Evolutionary conservation across 192 early-diverging fungal species (phyloP), one percentile per base, ranked within the genome.

Genomic region (Podila epigama): DNA sequence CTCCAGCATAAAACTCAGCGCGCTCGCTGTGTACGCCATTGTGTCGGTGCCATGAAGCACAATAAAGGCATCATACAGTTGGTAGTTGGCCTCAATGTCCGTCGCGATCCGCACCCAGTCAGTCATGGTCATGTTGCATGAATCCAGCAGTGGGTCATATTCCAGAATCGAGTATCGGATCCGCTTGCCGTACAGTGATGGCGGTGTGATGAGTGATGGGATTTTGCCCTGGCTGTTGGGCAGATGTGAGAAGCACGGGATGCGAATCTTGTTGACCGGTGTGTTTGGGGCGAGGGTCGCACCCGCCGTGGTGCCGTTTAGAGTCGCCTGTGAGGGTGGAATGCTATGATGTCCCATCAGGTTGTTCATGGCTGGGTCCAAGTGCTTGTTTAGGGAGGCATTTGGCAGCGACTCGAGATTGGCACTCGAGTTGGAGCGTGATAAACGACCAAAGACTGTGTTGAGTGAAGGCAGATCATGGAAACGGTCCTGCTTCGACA

Each of bases 101-200:
- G 90, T 93, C 4, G 95, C 95, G 36, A 99, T 97, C 66, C 95
- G 88, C 51, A 95, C 89, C 98, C 98, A 99, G 79, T 99, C 97
- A 55, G 53, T 71, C 68, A 94, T 93, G 25, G 89, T 91, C 89
- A 98, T 97, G 63, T 97, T 96, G 73, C 92, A 93, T 13, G 96
- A 98, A 70, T 99, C 98, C 41, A 99, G 81, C 51, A 99, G 81
- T 6, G 95, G 95, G 10, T 93, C 92, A 64, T 99, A 99, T 82
- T 99, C 98, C 13, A 96, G 81, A 68, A 98, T 90, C 11, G 95
- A 96, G 85, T 98, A 99, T 62, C 87, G 88, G 68, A 94, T 96
- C 6, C 96, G 86, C 72, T 97, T 96, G 13, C 92, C 94, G 68
- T 95, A 96, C 42, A 99, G 71, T 29, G 91, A 93, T 28, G 83